Evolutionary conservation across 441 rosid species (phyloP), one percentile per base, ranked within the genome.

Genomic region (Syzygium malaccense): DNA sequence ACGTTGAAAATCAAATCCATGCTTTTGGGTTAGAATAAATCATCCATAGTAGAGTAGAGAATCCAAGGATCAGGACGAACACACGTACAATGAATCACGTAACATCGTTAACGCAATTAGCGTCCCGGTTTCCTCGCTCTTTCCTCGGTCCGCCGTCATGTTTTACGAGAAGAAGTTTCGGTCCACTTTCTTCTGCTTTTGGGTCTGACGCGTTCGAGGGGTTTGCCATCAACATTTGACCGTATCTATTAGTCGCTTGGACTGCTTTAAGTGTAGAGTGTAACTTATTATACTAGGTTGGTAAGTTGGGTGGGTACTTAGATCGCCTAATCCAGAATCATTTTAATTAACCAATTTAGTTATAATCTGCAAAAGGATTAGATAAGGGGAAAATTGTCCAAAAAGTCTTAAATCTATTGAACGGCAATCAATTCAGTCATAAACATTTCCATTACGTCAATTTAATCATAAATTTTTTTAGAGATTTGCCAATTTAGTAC

Each of bases 131-230:
- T 75, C 83, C n/a, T 20, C n/a, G 6, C 83, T 6, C 51, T 13
- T 37, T 75, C 83, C 83, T 23, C n/a, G 51, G 83, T 37, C 51
- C 83, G 83, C 83, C 83, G 83, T 75, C 83, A 75, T 20, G 83
- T 75, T 75, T 75, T 75, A 75, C 83, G 83, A 6, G 83, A 25
- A 75, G 51, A 37, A 75, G 9, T 75, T 37, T 23, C 3, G 41
- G 83, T 75, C 83, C 28, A 75, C 83, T 41, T 75, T 75, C 83
- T 75, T 37, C 28, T 12, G 83, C 83, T 75, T 75, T 23, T 75
- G n/a, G 83, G 83, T 41, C 83, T 12, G 83, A 41, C 83, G 83
- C 12, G 83, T 26, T 41, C 3, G 17, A 71, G n/a, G 5, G 83
- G 83, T 41, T 75, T 75, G 51, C 83, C 10, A 37, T 23, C 83